These are phyloP conservation scores for Acanthamoeba divionensis DNA, from an alignment of 208 protist species.

Conservation along the genomic window DNA sequence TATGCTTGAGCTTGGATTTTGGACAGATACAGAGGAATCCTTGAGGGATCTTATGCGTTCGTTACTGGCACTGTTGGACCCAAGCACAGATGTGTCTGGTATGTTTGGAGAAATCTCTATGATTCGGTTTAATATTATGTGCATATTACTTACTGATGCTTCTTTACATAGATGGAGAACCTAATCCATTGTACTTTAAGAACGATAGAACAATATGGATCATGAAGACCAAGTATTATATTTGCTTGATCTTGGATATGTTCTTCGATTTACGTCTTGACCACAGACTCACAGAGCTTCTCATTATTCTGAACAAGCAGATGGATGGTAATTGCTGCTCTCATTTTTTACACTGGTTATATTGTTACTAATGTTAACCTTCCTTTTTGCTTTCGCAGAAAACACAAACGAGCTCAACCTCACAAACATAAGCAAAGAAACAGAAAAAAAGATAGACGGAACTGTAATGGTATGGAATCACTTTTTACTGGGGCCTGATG, in stretches of 20 bases:
- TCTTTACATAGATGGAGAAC: neutral
- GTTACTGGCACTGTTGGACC: constrained; percentile 12
- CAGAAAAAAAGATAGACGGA: neutral
- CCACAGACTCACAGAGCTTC: constrained; percentile 4
- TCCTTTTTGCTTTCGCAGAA: no score
- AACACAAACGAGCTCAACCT: neutral
- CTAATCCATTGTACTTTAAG: neutral
- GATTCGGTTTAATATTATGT: no score
- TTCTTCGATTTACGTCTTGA: constrained; percentile 42
- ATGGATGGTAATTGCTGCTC: neutral
- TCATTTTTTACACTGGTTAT: no score
- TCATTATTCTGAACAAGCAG: constrained; percentile 3
- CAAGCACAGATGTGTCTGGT: neutral
- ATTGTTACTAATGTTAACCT: no score
- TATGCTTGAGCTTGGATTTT: constrained; percentile 43
- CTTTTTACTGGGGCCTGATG: no score
- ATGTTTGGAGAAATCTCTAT: neutral
- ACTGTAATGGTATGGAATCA: no score
- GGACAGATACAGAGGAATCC: neutral
- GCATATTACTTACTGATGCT: no score
- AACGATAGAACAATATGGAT: constrained; percentile 15
- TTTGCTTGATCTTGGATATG: constrained; percentile 43
- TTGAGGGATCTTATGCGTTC: neutral
- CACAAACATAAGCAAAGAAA: neutral
- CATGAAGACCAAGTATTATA: constrained; percentile 45